Conservation (phyloP, 1,284 basidiomycete species). For the Naganishia sp. region DNA sequence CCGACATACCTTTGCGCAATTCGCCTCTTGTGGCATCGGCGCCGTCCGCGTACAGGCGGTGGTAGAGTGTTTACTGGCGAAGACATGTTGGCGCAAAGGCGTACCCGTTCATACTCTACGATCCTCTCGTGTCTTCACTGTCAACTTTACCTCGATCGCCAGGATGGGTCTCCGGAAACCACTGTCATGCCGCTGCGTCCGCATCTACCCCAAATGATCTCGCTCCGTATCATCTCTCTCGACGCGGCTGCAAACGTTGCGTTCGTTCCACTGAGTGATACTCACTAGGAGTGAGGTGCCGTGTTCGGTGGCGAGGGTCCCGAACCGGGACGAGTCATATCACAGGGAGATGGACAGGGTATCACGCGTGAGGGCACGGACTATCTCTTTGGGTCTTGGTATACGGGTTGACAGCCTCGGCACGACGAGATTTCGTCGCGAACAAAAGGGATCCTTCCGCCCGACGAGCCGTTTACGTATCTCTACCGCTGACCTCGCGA, state of each 20-base stretch:
- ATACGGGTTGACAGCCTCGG: neutral
- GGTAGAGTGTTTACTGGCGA: conserved; percentile 18
- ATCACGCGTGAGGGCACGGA: neutral
- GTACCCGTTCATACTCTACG: conserved; percentile 13
- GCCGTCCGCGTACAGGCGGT: conserved; percentile 1
- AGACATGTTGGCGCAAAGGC: conserved; percentile 6
- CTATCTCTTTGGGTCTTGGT: conserved; percentile 24
- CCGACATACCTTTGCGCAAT: conserved; percentile 1
- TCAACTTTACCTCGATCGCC: conserved; percentile 14
- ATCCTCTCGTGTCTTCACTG: neutral
- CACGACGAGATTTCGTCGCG: neutral
- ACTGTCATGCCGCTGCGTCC: neutral
- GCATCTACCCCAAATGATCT: conserved; percentile 23
- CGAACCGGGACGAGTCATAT: neutral
- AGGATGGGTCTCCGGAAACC: conserved; percentile 8
- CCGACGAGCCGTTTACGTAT: conserved; percentile 18
- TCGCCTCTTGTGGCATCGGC: conserved; percentile 1
- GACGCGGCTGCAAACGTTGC: conserved; percentile 12
- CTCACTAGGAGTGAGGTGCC: conserved; percentile 1
- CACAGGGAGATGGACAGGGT: conserved; percentile 22
- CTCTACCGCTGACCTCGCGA: conserved; percentile 3
- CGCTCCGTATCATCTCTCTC: conserved; percentile 6
- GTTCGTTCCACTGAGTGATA: neutral
- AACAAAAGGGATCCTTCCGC: conserved; percentile 18
- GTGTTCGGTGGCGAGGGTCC: conserved; percentile 10